Evolutionary conservation across 108 stramenopile species (phyloP), one percentile per base, ranked within the genome.

Genomic region (Fistulifera solaris): DNA sequence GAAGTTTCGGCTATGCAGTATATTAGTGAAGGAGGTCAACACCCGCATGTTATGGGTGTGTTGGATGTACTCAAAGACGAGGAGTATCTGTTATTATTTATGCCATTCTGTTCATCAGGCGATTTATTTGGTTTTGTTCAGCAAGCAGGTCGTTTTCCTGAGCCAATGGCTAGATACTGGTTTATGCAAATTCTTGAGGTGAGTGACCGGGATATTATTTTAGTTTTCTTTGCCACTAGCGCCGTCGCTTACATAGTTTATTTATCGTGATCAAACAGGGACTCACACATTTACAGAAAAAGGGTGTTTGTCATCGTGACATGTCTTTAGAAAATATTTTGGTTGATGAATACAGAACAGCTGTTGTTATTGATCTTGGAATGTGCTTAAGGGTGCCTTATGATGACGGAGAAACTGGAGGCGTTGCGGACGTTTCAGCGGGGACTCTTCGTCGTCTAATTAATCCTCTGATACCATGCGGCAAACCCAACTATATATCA

Each of bases 401-500:
- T 47, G 70, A 69, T 43, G 59, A 64, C 44, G 63, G 65, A 22
- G 31, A 35, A 35, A 46, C 40, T 22, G 62, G 56, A 22, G 46
- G 43, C 26, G 58, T 78, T 18, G 60, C 58, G 23, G 79, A 74
- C 48, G 88, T 87, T 14, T 67, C 70, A 2, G 21, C 47, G 31
- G 82, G 87, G 40, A 70, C 68, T 27, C 56, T 66, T 17, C 68
- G 89, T 27, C 59, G 86, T 13, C 57, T 93, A 6, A 81, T 95
- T 16, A 67, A 54, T 41, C 85, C 85, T 3, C 76, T 80, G 63
- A 81, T 87, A 42, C 77, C 77, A 13, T 95, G 93, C 70, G 96
- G 96, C 5, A 97, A 97, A 70, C 87, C 68, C 13, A 95, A 93
- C 59, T 97, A 97, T 60, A 95, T 97, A 73, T 78, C 85, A 43